Evolutionary conservation across 179 eudicot species (phyloP), one percentile per base, ranked within the genome.

Genomic region (Vitellaria paradoxa): DNA sequence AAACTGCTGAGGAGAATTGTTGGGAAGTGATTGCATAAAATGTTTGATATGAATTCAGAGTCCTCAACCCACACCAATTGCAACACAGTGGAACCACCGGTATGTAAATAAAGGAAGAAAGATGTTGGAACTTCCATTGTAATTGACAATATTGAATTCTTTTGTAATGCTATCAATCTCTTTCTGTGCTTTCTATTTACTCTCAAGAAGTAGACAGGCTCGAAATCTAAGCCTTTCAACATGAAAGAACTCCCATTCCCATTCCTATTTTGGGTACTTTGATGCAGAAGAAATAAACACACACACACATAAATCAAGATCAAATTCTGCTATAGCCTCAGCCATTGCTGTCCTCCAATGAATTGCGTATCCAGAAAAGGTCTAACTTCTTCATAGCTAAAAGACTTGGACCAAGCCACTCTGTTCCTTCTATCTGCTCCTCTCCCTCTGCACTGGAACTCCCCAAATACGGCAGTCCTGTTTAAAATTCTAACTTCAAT

Each of bases 331-430:
- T 81, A 90, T 42, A 95, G 84, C 76, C 86, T 87, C 45, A 95
- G 82, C 99, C 99, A 95, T 69, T 91, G 77, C 21, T 91, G 82
- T 69, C 95, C 97, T 47, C 79, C 85, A 21, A 95, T 93, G 82
- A 89, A 95, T 2, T 72, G 81, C 80, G 77, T 76, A 72, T 86
- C 88, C 47, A 93, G 79, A 84, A 83, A 93, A 40, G 88, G 89
- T 66, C 73, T 82, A 12, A 85, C 97, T 66, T 91, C 90, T 13
- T 78, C 66, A 50, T 79, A 72, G 30, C 59, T 83, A 67, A 91
- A 83, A 12, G 88, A 83, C 80, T 85, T 90, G 0, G 93, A 84
- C 97, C 99, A 95, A 17, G 82, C 52, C 73, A 87, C 96, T 56
- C 95, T 75, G 7, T 76, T 64, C 67, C 67, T 85, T 66, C 90